Conservation (phyloP, 768 basidiomycete species). For the Panaeolus cyanescens region DNA sequence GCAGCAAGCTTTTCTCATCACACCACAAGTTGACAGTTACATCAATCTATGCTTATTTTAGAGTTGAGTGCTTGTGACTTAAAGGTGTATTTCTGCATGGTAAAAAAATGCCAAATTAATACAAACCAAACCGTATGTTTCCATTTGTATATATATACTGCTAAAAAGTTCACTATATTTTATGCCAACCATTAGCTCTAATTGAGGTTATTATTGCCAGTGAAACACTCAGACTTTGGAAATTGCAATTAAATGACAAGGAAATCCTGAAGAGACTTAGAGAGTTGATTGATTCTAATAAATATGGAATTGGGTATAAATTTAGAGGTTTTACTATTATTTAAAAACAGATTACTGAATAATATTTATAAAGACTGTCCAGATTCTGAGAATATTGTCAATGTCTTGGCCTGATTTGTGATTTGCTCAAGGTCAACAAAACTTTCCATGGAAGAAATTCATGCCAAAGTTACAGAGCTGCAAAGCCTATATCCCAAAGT, state of each 20-base stretch:
- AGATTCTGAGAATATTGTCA: conserved; percentile 15
- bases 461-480: conserved; percentile 14
- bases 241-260: conserved; percentile 22
- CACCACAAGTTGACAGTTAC: too few relatives aligned
- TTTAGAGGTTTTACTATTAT: neutral
- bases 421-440: conserved; percentile 16
- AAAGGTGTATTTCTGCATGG: too few relatives aligned
- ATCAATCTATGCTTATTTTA: too few relatives aligned
- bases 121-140: too few relatives aligned
- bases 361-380: conserved; percentile 10
- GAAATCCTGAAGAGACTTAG: conserved; percentile 21
- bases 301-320: conserved; percentile 24
- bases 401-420: conserved; percentile 19
- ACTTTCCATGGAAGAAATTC: conserved; percentile 23
- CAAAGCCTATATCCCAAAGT: conserved; percentile 22
- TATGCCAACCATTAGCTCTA: too few relatives aligned
- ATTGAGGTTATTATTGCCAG: too few relatives aligned
- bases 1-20: too few relatives aligned
- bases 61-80: too few relatives aligned
- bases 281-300: conserved; percentile 21
- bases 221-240: conserved; percentile 13
- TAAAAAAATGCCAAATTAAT: too few relatives aligned
- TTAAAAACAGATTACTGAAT: neutral
- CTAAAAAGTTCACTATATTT: too few relatives aligned
- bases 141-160: too few relatives aligned